Evolutionary conservation across 345 rosid genomes (phyloP).

Genomic region (Gossypium thurberi): DNA sequence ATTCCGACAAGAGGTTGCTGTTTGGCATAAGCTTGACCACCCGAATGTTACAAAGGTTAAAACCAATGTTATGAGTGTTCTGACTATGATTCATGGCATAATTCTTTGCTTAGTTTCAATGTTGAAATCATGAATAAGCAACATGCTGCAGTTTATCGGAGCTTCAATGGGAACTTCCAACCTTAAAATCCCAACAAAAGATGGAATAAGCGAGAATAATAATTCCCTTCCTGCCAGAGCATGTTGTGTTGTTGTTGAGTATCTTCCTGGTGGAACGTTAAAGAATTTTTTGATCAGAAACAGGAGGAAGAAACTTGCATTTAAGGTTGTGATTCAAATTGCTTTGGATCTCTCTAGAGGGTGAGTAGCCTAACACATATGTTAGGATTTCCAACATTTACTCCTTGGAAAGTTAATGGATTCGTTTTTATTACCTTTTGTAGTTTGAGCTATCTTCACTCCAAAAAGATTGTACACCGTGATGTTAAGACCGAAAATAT

Average conservation of each 20-base stretch:
- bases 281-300: slow-evolving; percentile 65
- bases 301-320: slow-evolving; percentile 51
- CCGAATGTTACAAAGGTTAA: slow-evolving; percentile 71
- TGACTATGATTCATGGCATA: neutral
- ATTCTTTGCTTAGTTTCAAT: neutral
- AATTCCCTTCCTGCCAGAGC: slow-evolving; percentile 56
- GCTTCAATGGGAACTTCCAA: slow-evolving; percentile 89
- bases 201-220: slow-evolving; percentile 30
- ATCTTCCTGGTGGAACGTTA: slow-evolving; percentile 63
- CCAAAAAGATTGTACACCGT: slow-evolving; percentile 64
- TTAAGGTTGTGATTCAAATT: slow-evolving; percentile 57
- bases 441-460: slow-evolving; percentile 79
- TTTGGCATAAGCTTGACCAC: slow-evolving; percentile 87
- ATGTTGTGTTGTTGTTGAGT: slow-evolving; percentile 81
- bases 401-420: neutral
- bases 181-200: slow-evolving; percentile 47
- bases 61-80: neutral
- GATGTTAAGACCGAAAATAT: slow-evolving; percentile 83
- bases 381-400: neutral
- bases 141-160: slow-evolving; percentile 52
- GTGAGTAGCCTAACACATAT: slow-evolving; percentile 22
- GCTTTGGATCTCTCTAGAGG: slow-evolving; percentile 82
- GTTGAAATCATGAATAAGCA: slow-evolving; percentile 2
- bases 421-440: neutral
- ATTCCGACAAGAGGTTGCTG: slow-evolving; percentile 80